Evolutionary conservation across 2,329 filamentous ascomycete species (phyloP), one percentile per base, ranked within the genome.

Genomic region (Sclerotinia trifoliorum): DNA sequence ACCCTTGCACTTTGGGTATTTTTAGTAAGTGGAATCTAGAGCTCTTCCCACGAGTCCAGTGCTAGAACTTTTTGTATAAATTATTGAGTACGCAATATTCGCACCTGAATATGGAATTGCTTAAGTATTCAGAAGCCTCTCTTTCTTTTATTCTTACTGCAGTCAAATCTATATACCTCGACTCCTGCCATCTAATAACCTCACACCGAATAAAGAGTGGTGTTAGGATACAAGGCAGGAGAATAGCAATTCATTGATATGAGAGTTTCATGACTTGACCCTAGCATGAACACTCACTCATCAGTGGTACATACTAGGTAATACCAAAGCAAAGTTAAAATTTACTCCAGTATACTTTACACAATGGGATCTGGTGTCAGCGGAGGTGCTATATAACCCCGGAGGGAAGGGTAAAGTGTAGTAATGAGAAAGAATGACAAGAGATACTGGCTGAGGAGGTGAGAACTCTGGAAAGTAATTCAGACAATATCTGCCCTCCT

Each of bases 131-230:
- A 49, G 10, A 24, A 26, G 32, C 8, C 2, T 51, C 4, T 51
- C 48, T 42, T 10, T 10, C 2, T 11, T 26, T n/a, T n/a, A 26
- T 35, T 8, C 60, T 19, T 51, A 39, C 11, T 63, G 19, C 26
- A 56, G 7, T 8, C n/a, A 6, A 35, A n/a, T 29, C n/a, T 17
- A 17, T 42, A 10, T 56, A 32, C 24, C 46, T 44, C 19, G 67
- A 46, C 87, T 90, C 88, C 86, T 84, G 83, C 85, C 81, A 88
- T 90, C 86, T 88, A 90, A 89, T 89, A 88, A 83, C 86, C 86
- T 86, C 78, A 81, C 81, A 82, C 79, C 80, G 75, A 74, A 73
- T 52, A 67, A 73, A 78, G 71, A 80, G 88, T 84, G 82, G 83
- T 81, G 80, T 78, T 79, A 87, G 86, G 88, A 90, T 89, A 90